phyloP scores from a whole-genome alignment of 257 asterid species.

The Petunia secreta region DNA sequence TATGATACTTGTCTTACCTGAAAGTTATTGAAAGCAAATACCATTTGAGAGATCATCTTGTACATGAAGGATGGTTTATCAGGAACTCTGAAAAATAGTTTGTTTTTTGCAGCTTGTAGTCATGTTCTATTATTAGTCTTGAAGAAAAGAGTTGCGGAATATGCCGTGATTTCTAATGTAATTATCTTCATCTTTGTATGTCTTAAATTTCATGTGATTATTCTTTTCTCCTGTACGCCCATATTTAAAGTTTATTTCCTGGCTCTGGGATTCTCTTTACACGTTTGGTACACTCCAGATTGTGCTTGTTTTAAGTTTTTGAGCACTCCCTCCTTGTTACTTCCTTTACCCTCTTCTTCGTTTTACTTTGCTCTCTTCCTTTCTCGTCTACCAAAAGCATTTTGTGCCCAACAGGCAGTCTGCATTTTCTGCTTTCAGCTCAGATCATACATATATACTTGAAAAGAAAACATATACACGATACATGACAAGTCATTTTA shows the following conservation, averaged over 20 bases:
- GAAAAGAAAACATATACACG: not conserved
- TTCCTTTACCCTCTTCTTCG: too few species aligned
- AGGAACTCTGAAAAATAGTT: not conserved
- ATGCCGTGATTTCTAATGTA: conserved; percentile 7
- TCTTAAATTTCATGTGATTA: not conserved
- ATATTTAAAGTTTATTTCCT: not conserved
- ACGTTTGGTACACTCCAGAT: not conserved
- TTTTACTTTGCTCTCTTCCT: too few species aligned
- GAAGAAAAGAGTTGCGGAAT: conserved; percentile 18
- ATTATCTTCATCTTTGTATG: not conserved
- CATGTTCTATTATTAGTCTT: not conserved
- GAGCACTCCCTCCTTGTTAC: too few species aligned
- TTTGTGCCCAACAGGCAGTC: too few species aligned
- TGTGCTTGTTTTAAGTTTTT: not conserved
- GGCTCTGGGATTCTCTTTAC: not conserved
- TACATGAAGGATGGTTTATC: not conserved
- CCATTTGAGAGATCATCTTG: not conserved
- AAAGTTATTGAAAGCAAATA: not conserved
- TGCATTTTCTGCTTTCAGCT: too few species aligned
- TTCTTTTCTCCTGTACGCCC: not conserved
- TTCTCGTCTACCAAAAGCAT: too few species aligned
- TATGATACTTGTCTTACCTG: conserved; percentile 26
- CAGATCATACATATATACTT: too few species aligned
- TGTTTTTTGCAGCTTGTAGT: conserved; percentile 10
- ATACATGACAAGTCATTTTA: not conserved